Evolutionary conservation across 2,329 filamentous ascomycete species (phyloP).

Genomic region (Conoideocrella luteorostrata): DNA sequence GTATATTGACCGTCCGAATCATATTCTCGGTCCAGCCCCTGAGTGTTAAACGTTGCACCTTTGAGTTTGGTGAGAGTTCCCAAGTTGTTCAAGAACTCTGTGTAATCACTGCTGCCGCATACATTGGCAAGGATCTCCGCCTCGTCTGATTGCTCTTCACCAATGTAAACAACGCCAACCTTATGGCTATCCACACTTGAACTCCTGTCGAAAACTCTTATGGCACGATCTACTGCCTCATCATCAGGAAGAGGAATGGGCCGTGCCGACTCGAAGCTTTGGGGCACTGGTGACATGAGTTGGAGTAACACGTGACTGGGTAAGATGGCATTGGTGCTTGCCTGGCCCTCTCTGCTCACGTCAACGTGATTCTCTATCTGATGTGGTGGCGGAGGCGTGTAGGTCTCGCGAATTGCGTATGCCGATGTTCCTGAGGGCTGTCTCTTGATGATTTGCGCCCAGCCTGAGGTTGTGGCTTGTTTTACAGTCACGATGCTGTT

Average conservation of each 20-base stretch:
- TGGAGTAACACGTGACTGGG: constrained; percentile 69
- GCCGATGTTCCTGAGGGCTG: constrained; percentile 63
- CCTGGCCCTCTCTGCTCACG: constrained; percentile 42
- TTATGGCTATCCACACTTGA: constrained; percentile 93
- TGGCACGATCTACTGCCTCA: constrained; percentile 64
- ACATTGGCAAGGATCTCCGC: constrained; percentile 81
- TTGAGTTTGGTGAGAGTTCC: constrained; percentile 77
- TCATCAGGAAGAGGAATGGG: constrained; percentile 70
- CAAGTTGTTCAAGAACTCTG: constrained; percentile 73
- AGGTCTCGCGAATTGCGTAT: constrained; percentile 54
- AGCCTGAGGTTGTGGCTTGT: constrained; percentile 59
- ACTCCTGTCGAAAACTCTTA: constrained; percentile 77
- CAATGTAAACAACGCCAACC: constrained; percentile 89
- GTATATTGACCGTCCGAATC: constrained; percentile 81
- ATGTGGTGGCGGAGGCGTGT: constrained; percentile 51
- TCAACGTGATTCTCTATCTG: constrained; percentile 44
- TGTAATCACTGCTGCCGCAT: constrained; percentile 80
- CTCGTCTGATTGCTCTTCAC: constrained; percentile 77
- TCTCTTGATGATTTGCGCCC: constrained; percentile 64
- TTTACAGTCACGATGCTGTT: constrained; percentile 70
- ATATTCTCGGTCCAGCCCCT: constrained; percentile 74
- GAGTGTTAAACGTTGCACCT: constrained; percentile 83
- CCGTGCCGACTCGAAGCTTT: constrained; percentile 51
- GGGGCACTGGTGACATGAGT: constrained; percentile 57
- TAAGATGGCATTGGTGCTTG: constrained; percentile 55